Evolutionary conservation across 805 yeast genomes (phyloP), one percentile per base, ranked within the genome.

Genomic region (Myxozyma geophila): DNA sequence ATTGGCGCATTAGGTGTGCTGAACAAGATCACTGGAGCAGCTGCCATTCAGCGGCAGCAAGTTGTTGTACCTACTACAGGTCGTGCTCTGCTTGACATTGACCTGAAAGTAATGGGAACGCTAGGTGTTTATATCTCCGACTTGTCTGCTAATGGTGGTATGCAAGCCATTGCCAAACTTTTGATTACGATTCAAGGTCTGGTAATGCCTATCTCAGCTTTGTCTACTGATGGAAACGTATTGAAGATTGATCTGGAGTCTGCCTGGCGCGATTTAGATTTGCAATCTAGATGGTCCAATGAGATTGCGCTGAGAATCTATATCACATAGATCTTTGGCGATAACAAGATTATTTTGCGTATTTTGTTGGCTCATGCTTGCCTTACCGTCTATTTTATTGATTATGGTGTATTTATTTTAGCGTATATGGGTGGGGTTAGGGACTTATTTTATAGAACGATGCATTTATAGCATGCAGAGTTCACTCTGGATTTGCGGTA

Each of bases 161-260:
- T 54, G 28, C 48, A 23, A 2, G 43, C 59, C 7, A 50, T 59
- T 12, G 46, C 56, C 41, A 53, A 53, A 36, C 33, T 66, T 48
- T 49, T 66, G 12, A 55, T 66, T 21, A 66, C 69, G 9, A 64
- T 66, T 23, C 69, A 66, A 54, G 69, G 69, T 10, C 15, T 39
- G 3, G 69, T 66, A 5, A 28, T 66, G 54, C 69, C 69, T 12
- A 8, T 63, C 9, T 55, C 67, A 33, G 43, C 67, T 1, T 15
- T 66, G 5, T 47, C 62, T 17, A 46, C 64, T 10, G 56, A 44
- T 2, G 64, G 60, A 36, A 63, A 66, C 49, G 19, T 66, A 17
- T 33, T 66, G 36, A 43, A 49, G 43, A 59, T 66, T n/a, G 69
- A 66, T 43, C 36, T 66, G 8, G 58, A 55, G 15, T 40, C 39